phyloP scores from a whole-genome alignment of 2,329 filamentous ascomycete genomes.

The Penicillium sp. region DNA sequence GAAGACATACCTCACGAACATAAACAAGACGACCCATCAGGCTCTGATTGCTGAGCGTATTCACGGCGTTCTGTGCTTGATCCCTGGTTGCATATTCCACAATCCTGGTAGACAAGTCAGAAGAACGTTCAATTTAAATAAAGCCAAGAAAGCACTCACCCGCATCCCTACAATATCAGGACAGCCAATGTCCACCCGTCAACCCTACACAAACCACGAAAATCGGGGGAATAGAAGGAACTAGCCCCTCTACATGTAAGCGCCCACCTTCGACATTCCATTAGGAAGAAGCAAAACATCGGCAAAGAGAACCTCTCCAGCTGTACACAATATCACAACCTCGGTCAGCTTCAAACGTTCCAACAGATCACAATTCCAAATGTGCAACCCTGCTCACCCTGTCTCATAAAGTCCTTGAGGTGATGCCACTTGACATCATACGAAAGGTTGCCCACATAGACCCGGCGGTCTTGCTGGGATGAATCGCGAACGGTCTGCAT shows the following conservation, averaged over 20 bases:
- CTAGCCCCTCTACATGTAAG: constrained; percentile 86
- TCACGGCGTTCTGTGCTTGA: constrained; percentile 95
- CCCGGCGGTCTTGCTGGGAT: constrained; percentile 96
- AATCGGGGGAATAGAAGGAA: constrained; percentile 59
- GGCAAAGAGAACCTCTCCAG: constrained; percentile 98
- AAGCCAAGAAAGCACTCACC: constrained; percentile 62
- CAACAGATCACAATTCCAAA: constrained; percentile 20
- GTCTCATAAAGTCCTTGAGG: constrained; percentile 99
- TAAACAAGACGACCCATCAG: constrained; percentile 98
- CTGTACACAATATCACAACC: constrained; percentile 50
- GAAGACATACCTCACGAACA: constrained; percentile 76
- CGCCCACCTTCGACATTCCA: constrained; percentile 99
- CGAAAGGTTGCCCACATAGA: constrained; percentile 98
- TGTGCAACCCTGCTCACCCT: constrained; percentile 65
- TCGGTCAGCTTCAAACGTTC: constrained; percentile 14
- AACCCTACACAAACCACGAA: constrained; percentile 77
- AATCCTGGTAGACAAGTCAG: constrained; percentile 64
- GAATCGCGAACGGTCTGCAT: constrained; percentile 91
- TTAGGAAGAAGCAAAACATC: constrained; percentile 99
- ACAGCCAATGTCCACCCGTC: constrained; percentile 95
- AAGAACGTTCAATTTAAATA: not conserved
- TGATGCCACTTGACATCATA: constrained; percentile 99
- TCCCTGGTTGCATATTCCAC: constrained; percentile 99
- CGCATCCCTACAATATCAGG: constrained; percentile 97
- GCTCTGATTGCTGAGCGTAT: constrained; percentile 97